Base-by-base conservation (phyloP, 352 stramenopile species). In the Halophytophthora polymorphica region DNA sequence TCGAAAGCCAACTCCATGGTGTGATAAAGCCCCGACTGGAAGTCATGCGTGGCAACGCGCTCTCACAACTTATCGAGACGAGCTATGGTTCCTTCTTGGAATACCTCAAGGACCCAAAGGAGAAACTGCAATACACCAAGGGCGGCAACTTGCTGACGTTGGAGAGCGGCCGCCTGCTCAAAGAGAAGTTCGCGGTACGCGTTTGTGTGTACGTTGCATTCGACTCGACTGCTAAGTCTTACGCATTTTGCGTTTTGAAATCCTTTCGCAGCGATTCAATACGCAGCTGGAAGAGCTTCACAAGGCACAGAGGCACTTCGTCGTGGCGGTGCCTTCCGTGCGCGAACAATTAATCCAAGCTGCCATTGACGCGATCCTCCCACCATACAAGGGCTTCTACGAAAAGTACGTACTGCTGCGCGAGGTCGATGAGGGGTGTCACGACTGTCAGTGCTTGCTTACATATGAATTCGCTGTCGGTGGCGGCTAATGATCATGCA, bases 301-400 rank as follows among this genome's bases (percentile, higher is more conserved):
- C 66, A 75, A 74, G 33, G 76, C 59, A 6, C 82, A 92, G 43
- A 79, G 77, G 19, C 59, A 73, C 4, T 91, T 96, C 35, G 86
- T 91, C 21, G 83, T 98, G 2, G 78, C 92, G 17, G 89, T 97
- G 60, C 68, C 79, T 40, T 73, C 87, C 7, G 73, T 96, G 22
- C 79, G 92, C 38, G 76, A 95, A 42, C 65, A 85, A 42, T 50
- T 98, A 3, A 87, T 96, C 56, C 69, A 86, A 58, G 86, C 88
- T 36, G 90, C 95, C 6, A 63, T 87, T 17, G 70, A 84, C 29
- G 72, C 86, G 1, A 95, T 98, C 55, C 62, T 97, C 22, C 84
- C 88, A 36, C 56, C 71, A 37, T 98, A 98, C 68, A 86, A 86
- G n/a, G 28, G 50, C 3, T 98, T 98, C 45, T 97, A 90, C 63